phyloP scores from a whole-genome alignment of 1,139 yeast species.

The Meyerozyma guilliermondii region DNA sequence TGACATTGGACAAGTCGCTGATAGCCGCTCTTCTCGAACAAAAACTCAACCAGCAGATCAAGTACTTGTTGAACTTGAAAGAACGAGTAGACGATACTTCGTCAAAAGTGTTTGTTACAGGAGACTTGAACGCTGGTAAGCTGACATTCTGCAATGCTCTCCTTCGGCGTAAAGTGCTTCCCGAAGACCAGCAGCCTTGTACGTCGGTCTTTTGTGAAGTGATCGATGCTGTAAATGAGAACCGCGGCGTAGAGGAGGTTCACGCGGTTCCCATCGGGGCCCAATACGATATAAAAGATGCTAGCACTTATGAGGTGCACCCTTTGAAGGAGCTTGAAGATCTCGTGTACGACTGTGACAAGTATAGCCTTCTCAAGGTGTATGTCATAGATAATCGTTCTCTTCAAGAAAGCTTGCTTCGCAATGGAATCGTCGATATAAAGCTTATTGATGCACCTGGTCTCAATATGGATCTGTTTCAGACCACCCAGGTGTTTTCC shows the following conservation, averaged over 20 bases:
- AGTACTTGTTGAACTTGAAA: slow-evolving; percentile 67
- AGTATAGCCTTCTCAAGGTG: slow-evolving; percentile 68
- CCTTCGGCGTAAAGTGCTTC: slow-evolving; percentile 69
- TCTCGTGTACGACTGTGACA: slow-evolving; percentile 71
- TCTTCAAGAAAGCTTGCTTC: slow-evolving; percentile 63
- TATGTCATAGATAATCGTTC: slow-evolving; percentile 77
- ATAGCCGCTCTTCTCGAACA: slow-evolving; percentile 63
- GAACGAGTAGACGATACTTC: slow-evolving; percentile 88
- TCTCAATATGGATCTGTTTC: slow-evolving; percentile 85
- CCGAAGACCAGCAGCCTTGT: slow-evolving; percentile 98
- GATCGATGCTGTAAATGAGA: slow-evolving; percentile 68
- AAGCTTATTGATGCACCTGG: slow-evolving; percentile 97
- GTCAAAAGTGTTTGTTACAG: slow-evolving; percentile 92
- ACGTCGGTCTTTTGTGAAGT: slow-evolving; percentile 96
- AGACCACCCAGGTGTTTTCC: slow-evolving; percentile 91
- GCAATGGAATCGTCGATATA: slow-evolving; percentile 90
- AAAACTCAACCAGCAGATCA: slow-evolving; percentile 54
- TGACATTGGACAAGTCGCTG: slow-evolving; percentile 57
- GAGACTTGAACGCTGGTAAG: slow-evolving; percentile 95
- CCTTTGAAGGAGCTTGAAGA: slow-evolving; percentile 54
- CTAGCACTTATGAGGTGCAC: slow-evolving; percentile 57
- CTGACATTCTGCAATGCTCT: slow-evolving; percentile 93
- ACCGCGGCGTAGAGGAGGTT: slow-evolving; percentile 76
- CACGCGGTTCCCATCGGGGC: slow-evolving; percentile 78
- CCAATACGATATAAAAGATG: slow-evolving; percentile 56